Percentiles rank a stretch among this genome's conserved stretches.
phyloP scores from a whole-genome alignment of 1,284 basidiomycete species.

The Hemileia vastatrix region DNA sequence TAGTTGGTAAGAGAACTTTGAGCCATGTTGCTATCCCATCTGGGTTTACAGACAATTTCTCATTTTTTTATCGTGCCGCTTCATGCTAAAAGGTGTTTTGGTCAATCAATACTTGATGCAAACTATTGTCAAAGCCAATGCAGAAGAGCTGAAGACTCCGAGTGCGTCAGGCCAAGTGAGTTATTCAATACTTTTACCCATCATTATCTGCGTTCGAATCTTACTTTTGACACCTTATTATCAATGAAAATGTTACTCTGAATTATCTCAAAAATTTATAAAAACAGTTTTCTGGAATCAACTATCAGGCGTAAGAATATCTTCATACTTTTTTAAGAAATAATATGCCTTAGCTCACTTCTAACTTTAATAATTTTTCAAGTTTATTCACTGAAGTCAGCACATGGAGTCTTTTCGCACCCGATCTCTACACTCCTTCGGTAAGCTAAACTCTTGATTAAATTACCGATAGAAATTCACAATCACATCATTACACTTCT shows the following conservation, averaged over 20 bases:
- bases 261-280: not conserved
- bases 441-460: conserved; percentile 15
- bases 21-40: too few species aligned
- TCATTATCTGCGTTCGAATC: not conserved
- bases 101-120: conserved; percentile 24
- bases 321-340: too few species aligned
- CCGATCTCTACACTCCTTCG: conserved; percentile 13
- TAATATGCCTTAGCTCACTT: too few species aligned
- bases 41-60: not conserved
- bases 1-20: too few species aligned
- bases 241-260: too few species aligned
- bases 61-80: not conserved
- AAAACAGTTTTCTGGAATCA: conserved; percentile 19
- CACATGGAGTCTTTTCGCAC: conserved; percentile 21
- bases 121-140: conserved; percentile 15
- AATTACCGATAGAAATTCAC: not conserved
- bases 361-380: not conserved
- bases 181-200: not conserved
- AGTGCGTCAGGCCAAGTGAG: conserved; percentile 22
- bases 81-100: conserved; percentile 11
- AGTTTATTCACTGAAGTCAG: conserved; percentile 24
- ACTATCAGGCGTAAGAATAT: conserved; percentile 22
- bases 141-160: conserved; percentile 8
- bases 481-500: not conserved
- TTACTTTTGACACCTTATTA: too few species aligned